Percentiles rank a stretch among this genome's conserved stretches.
These are phyloP conservation scores for Cadophora gregata DNA, from an alignment of 2,329 filamentous ascomycete species.

Conservation along the genomic window DNA sequence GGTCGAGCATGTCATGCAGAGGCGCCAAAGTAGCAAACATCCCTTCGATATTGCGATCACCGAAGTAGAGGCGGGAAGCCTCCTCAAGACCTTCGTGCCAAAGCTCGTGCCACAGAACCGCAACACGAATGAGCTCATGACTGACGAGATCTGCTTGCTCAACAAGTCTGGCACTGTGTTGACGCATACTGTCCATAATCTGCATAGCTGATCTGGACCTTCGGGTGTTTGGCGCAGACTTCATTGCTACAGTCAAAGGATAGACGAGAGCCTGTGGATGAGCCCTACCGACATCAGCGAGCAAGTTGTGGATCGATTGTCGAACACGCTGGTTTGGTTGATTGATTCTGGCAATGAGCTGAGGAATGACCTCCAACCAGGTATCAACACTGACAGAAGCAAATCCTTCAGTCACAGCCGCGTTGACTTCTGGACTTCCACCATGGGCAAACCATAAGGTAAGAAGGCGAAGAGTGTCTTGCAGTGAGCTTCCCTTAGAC, in stretches of 20 bases:
- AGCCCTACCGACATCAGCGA: slow-evolving; percentile 89
- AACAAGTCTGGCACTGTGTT: slow-evolving; percentile 90
- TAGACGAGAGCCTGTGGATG: slow-evolving; percentile 98
- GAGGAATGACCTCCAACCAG: slow-evolving; percentile 97
- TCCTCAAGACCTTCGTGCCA: slow-evolving; percentile 99
- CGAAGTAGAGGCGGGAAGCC: slow-evolving; percentile 94
- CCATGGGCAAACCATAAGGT: slow-evolving; percentile 98
- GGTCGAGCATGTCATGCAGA: slow-evolving; percentile 88
- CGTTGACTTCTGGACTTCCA: slow-evolving; percentile 84
- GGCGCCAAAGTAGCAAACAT: slow-evolving; percentile 94
- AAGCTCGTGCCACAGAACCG: slow-evolving; percentile 97
- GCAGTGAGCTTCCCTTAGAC: slow-evolving; percentile 88
- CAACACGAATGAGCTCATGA: slow-evolving; percentile 94
- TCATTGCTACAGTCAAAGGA: slow-evolving; percentile 96
- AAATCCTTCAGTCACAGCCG: slow-evolving; percentile 88
- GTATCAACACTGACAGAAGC: slow-evolving; percentile 93
- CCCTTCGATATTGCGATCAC: slow-evolving; percentile 94
- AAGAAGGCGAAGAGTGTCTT: slow-evolving; percentile 90
- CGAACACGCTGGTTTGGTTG: slow-evolving; percentile 90
- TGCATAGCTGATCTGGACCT: slow-evolving; percentile 86
- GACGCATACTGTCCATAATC: slow-evolving; percentile 98
- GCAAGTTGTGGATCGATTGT: slow-evolving; percentile 86
- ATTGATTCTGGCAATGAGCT: slow-evolving; percentile 96
- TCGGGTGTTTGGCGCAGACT: slow-evolving; percentile 81
- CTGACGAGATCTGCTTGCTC: slow-evolving; percentile 96